These are phyloP conservation scores for Pseudogymnoascus sp. DNA, from an alignment of 2,329 filamentous ascomycete genomes.

Conservation along the genomic window DNA sequence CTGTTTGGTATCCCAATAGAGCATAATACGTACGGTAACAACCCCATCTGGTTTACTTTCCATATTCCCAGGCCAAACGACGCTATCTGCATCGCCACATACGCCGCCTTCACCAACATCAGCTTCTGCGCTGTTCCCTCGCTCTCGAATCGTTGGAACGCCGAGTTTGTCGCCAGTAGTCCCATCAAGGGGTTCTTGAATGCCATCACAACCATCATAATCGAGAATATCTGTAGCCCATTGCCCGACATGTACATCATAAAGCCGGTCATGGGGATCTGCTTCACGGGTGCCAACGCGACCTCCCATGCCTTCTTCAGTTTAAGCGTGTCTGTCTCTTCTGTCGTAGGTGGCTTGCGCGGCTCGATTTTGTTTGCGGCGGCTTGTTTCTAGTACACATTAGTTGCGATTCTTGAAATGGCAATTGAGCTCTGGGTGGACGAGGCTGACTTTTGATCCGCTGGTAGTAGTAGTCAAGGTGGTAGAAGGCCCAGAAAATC, in stretches of 20 bases:
- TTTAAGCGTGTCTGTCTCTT: constrained; percentile 92
- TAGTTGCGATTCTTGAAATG: constrained; percentile 10
- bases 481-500: constrained; percentile 53
- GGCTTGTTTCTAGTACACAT: constrained; percentile 31
- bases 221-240: constrained; percentile 95
- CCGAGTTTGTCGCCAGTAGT: constrained; percentile 71
- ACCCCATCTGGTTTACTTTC: constrained; percentile 95
- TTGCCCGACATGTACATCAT: constrained; percentile 99
- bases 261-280: constrained; percentile 93
- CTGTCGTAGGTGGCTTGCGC: constrained; percentile 63
- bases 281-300: constrained; percentile 85
- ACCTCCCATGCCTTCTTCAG: constrained; percentile 99
- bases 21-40: constrained; percentile 67
- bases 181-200: constrained; percentile 95
- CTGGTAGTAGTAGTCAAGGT: constrained; percentile 23
- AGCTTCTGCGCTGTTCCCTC: constrained; percentile 67
- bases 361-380: constrained; percentile 32
- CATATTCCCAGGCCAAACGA: constrained; percentile 81
- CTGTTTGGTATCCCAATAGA: neutral
- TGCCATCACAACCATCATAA: constrained; percentile 99
- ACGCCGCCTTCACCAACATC: constrained; percentile 77
- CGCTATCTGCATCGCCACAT: constrained; percentile 78
- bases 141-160: constrained; percentile 88
- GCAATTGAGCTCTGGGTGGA: constrained; percentile 2
- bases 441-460: constrained; percentile 48